phyloP scores from a whole-genome alignment of 106 monocot species.

The Dendrobium huoshanense region DNA sequence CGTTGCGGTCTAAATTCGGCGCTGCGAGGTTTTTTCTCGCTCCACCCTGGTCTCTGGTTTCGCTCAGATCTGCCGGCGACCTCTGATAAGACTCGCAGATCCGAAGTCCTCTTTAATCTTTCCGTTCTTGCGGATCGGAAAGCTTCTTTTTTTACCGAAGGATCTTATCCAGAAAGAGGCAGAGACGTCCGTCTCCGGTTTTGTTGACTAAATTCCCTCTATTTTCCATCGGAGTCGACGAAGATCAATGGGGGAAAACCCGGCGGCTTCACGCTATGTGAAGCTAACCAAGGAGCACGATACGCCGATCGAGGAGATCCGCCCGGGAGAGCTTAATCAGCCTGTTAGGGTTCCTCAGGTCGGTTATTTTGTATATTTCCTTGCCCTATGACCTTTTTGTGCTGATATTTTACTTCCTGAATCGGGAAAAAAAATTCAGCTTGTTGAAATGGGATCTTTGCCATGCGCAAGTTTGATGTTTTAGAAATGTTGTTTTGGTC shows the following conservation, averaged over 20 bases:
- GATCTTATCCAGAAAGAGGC: background rate
- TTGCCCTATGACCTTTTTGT: background rate
- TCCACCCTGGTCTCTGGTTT: background rate
- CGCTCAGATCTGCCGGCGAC: background rate
- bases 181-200: background rate
- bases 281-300: slow-evolving; percentile 60
- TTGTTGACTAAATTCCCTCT: background rate
- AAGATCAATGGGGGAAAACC: slow-evolving; percentile 1
- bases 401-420: background rate
- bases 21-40: background rate
- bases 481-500: background rate
- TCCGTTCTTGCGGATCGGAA: background rate
- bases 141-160: background rate
- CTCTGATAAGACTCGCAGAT: background rate
- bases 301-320: slow-evolving; percentile 20
- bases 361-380: background rate
- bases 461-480: background rate
- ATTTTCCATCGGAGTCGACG: background rate
- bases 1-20: background rate
- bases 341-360: slow-evolving; percentile 28
- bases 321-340: slow-evolving; percentile 25
- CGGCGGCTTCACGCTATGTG: slow-evolving; percentile 53
- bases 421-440: background rate
- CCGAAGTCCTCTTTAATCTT: background rate
- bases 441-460: background rate